These are phyloP conservation scores for Ceratocystis cacaofunesta DNA, from an alignment of 2,329 filamentous ascomycete genomes.

Conservation along the genomic window DNA sequence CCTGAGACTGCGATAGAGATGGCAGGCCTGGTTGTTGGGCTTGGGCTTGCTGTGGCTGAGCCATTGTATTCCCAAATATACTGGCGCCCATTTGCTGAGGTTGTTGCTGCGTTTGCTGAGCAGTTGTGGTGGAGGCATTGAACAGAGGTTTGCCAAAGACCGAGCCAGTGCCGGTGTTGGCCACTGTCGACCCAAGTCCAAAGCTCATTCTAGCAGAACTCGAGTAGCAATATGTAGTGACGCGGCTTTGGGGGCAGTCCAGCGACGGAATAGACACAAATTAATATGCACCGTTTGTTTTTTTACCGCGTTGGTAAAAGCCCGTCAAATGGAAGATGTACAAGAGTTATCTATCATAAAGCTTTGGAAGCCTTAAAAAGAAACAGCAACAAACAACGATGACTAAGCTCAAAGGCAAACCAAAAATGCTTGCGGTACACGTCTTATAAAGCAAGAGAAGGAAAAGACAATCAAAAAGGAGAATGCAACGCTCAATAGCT, in stretches of 20 bases:
- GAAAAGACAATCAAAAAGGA: neutral
- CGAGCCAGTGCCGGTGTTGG: conserved; percentile 15
- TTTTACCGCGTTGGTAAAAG: neutral
- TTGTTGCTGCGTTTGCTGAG: conserved; percentile 24
- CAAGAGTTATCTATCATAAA: neutral
- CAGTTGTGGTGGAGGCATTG: conserved; percentile 22
- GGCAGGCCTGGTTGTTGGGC: conserved; percentile 31
- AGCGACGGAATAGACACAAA: no score
- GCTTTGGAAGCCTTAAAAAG: neutral
- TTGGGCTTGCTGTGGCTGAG: conserved; percentile 26
- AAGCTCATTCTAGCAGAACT: conserved; percentile 12
- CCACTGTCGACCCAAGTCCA: conserved; percentile 3
- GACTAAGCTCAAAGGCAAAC: neutral
- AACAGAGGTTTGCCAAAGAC: conserved; percentile 17
- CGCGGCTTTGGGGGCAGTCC: no score
- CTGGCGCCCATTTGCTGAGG: conserved; percentile 21
- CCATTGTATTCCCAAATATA: conserved; percentile 17
- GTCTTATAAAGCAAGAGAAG: no score
- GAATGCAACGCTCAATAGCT: neutral
- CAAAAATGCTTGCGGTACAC: neutral
- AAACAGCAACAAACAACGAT: neutral
- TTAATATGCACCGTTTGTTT: no score
- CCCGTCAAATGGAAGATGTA: neutral
- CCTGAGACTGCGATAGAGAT: conserved; percentile 31
- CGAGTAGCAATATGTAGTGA: no score